Percentiles rank a stretch among this genome's conserved stretches.
Evolutionary conservation across 202 grass and related monocot genomes (phyloP).

Genomic region (Zoysia matrella): DNA sequence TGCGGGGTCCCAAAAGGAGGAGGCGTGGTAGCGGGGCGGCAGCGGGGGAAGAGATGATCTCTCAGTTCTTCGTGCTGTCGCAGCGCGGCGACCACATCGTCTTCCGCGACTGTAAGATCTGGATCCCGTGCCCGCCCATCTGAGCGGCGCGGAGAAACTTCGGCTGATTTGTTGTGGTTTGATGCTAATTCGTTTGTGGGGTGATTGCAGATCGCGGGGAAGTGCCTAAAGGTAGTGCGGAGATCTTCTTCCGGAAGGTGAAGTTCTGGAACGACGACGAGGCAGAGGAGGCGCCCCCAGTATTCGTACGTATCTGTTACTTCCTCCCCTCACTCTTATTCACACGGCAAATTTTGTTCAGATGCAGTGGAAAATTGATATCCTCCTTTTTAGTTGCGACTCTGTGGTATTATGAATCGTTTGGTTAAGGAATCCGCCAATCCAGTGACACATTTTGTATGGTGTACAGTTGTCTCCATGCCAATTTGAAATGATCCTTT

Average conservation of each 20-base stretch:
- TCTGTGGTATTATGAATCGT: not conserved
- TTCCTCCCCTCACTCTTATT: not conserved
- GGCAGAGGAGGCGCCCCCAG: too few relatives aligned
- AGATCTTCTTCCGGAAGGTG: conserved; percentile 34
- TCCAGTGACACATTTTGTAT: not conserved
- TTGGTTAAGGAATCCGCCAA: conserved; percentile 4
- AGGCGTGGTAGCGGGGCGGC: not conserved
- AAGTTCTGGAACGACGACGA: too few relatives aligned
- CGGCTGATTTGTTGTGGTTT: not conserved
- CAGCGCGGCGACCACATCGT: too few relatives aligned
- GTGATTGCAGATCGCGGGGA: conserved; percentile 81
- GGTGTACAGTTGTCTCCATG: not conserved
- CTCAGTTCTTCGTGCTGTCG: conserved; percentile 85
- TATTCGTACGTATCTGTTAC: too few relatives aligned
- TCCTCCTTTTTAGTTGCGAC: not conserved
- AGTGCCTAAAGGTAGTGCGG: conserved; percentile 93
- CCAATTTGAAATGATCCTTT: not conserved
- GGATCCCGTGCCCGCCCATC: conserved; percentile 39
- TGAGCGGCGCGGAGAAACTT: not conserved
- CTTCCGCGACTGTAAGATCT: too few relatives aligned
- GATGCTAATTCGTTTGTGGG: conserved; percentile 12
- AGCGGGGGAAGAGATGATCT: conserved; percentile 62
- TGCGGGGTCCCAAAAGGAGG: not conserved
- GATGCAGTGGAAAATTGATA: not conserved
- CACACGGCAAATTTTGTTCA: not conserved